Evolutionary conservation across 2,329 filamentous ascomycete species (phyloP).

Genomic region (Ophiocordyceps australis): DNA sequence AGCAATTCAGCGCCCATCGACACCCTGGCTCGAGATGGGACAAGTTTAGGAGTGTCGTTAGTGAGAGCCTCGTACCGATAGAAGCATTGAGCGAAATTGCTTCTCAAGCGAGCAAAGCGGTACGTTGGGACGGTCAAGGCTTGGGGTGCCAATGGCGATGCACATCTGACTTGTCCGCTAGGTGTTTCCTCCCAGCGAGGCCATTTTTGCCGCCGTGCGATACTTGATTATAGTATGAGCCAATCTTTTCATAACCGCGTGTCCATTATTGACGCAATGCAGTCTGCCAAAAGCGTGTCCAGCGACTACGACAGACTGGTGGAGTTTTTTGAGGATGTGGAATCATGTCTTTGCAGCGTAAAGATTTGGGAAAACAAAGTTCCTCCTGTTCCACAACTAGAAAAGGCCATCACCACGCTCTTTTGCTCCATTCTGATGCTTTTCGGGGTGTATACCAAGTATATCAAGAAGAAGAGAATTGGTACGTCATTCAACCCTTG

Average conservation of each 20-base stretch:
- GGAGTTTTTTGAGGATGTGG: conserved; percentile 3
- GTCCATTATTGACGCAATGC: conserved; percentile 1
- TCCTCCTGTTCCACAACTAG: conserved; percentile 2
- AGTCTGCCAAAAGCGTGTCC: conserved; percentile 2
- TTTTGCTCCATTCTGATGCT: conserved; percentile 3
- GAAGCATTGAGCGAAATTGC: conserved; percentile 2
- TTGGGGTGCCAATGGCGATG: too few relatives aligned
- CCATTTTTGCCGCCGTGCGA: conserved; percentile 3
- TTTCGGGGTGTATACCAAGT: conserved; percentile 3
- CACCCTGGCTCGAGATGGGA: conserved; percentile 1
- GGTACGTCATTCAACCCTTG: conserved; percentile 2
- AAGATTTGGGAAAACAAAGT: conserved; percentile 2
- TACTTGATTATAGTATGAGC: conserved; percentile 2
- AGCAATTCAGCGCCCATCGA: not conserved
- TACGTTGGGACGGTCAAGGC: too few relatives aligned
- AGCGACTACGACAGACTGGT: conserved; percentile 2
- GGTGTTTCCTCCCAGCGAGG: conserved; percentile 3
- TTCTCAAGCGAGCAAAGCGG: conserved; percentile 2
- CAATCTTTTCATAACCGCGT: not conserved
- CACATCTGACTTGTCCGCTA: too few relatives aligned
- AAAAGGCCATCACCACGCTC: conserved; percentile 1
- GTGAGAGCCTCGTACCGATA: conserved; percentile 2
- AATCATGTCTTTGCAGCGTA: conserved; percentile 2
- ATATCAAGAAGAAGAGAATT: conserved; percentile 2
- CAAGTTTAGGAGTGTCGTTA: conserved; percentile 3